These are phyloP conservation scores for Larix kaempferi DNA, from an alignment of 75 land plant species.

Conservation along the genomic window DNA sequence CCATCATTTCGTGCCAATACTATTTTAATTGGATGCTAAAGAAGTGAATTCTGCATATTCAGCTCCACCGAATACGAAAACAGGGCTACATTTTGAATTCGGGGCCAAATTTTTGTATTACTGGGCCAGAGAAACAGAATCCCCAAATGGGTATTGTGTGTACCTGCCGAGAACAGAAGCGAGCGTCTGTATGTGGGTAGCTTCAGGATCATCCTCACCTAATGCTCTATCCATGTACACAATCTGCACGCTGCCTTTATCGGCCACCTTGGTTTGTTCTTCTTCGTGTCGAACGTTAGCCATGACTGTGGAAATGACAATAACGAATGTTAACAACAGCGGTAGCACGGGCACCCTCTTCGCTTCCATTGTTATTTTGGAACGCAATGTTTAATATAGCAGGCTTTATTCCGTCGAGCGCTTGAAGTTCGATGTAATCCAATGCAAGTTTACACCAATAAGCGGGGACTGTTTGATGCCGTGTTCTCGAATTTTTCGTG, in stretches of 20 bases:
- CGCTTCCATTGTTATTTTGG: neutral
- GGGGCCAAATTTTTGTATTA: neutral
- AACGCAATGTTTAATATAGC: neutral
- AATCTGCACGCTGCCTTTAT: constrained; percentile 41
- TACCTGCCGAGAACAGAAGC: constrained; percentile 63
- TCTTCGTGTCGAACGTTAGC: neutral
- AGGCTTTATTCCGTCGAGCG: too few relatives aligned
- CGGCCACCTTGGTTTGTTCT: neutral
- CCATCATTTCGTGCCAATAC: neutral
- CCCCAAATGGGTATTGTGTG: neutral
- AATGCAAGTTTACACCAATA: too few relatives aligned
- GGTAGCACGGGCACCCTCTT: neutral
- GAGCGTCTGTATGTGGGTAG: constrained; percentile 49
- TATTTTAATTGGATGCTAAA: neutral
- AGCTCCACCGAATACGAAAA: neutral
- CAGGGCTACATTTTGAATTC: neutral
- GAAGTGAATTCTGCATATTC: neutral
- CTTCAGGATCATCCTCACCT: constrained; percentile 48
- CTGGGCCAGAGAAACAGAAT: too few relatives aligned
- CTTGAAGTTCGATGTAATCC: too few relatives aligned
- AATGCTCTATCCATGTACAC: constrained; percentile 48
- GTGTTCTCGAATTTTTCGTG: too few relatives aligned
- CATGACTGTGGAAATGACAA: neutral
- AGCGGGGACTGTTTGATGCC: too few relatives aligned
- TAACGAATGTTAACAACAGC: neutral